phyloP scores from a whole-genome alignment of 2,329 filamentous ascomycete species.

The Gnomoniopsis smithogilvyi region DNA sequence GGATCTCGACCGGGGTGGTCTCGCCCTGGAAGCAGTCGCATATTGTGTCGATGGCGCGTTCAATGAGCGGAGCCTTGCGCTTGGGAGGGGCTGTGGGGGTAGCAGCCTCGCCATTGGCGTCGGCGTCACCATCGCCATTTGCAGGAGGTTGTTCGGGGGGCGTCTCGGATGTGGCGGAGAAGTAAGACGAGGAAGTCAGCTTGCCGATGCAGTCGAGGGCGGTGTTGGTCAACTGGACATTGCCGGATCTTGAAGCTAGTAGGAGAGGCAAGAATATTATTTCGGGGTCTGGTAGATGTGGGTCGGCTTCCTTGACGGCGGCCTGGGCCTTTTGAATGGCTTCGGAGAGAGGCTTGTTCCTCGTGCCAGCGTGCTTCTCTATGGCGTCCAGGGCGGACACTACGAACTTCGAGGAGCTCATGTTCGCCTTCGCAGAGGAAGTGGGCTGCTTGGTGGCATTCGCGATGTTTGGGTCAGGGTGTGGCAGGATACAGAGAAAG shows the following conservation, averaged over 20 bases:
- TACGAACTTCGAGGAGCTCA: slow-evolving; percentile 95
- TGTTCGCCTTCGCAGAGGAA: slow-evolving; percentile 44
- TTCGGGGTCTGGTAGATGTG: slow-evolving; percentile 81
- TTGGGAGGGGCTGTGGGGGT: slow-evolving; percentile 38
- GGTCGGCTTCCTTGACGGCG: slow-evolving; percentile 82
- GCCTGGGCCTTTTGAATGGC: slow-evolving; percentile 76
- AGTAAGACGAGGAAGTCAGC: slow-evolving; percentile 98
- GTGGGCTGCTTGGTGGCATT: slow-evolving; percentile 32
- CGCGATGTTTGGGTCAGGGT: slow-evolving; percentile 24
- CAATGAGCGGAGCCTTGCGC: slow-evolving; percentile 73
- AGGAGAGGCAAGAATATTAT: slow-evolving; percentile 88
- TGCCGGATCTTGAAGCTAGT: slow-evolving; percentile 82
- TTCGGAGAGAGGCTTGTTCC: slow-evolving; percentile 79
- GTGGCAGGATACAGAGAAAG: neutral
- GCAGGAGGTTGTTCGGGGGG: slow-evolving; percentile 43
- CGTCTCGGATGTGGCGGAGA: slow-evolving; percentile 61
- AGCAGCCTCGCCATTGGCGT: slow-evolving; percentile 25
- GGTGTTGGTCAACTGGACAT: slow-evolving; percentile 79
- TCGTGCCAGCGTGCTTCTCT: slow-evolving; percentile 73
- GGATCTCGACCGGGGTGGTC: slow-evolving; percentile 84
- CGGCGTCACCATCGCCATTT: neutral
- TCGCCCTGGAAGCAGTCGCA: slow-evolving; percentile 99
- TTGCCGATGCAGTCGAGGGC: slow-evolving; percentile 98
- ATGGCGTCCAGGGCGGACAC: slow-evolving; percentile 91
- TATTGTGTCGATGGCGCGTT: slow-evolving; percentile 97